Base-by-base conservation (phyloP, 2,329 filamentous ascomycete genomes). In the Chaetomium olivaceum region DNA sequence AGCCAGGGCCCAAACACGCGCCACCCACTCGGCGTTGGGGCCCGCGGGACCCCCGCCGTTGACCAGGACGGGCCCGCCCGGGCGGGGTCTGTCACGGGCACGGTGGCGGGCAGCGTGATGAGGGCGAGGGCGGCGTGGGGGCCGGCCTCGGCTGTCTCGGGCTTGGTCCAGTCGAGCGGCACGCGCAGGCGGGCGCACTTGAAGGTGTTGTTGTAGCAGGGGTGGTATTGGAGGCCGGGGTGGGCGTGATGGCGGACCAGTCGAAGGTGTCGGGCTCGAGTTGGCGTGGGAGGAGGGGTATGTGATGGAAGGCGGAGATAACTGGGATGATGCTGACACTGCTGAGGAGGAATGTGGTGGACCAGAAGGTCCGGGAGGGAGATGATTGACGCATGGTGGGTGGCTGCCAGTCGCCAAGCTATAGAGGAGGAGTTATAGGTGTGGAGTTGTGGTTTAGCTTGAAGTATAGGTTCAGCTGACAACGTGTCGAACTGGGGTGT, bases 41-140 rank as follows among this genome's bases (percentile, higher is more conserved):
- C 78, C 80, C 21, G 80, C 80, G 1, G 81, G 81, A 0, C 81
- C 81, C 25, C 81, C 81, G 5, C 80, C 80, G 63, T 82, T 82
- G 58, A 81, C 9, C 3, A 82, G 71, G 9, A 82, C 66, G 12
- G 80, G 79, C 0, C 79, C 78, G 56, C 73, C 75, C 77, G 78
- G 64, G 75, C 77, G 2, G 76, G 72, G 5, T 73, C 71, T 1
- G 76, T 74, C 2, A 39, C 19, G n/a, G 67, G 58, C 12, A 73
- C 70, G 6, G 61, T 66, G n/a, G 74, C 77, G 9, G 75, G 74
- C 19, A 72, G 69, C 67, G 78, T 70, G 50, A 77, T 65, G 61
- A 79, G 67, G 46, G 76, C 77, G 48, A 79, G 70, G 62, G 78
- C 75, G 16, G 78, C 76, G 29, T 71, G 73, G 64, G 79, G 39